Conservation (phyloP, 176 grass and related monocot species). For the Eleusine indica region DNA sequence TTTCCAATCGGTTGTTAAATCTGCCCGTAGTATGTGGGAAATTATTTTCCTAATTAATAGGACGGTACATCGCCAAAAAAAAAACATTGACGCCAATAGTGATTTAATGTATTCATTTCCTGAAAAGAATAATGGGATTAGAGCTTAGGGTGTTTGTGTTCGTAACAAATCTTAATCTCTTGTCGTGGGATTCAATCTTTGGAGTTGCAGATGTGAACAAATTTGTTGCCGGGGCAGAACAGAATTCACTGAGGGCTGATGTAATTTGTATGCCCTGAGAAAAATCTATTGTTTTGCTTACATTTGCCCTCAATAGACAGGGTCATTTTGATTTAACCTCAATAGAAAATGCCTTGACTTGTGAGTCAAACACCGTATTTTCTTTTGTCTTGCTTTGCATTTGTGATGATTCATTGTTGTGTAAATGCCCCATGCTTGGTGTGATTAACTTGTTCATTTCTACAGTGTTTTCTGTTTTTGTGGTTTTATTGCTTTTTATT, state of each 20-base stretch:
- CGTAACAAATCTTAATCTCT: background rate
- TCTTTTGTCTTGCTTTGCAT: background rate
- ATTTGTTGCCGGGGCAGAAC: constrained; percentile 15
- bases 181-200: background rate
- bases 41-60: background rate
- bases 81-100: background rate
- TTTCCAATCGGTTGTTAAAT: background rate
- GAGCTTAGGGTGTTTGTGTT: background rate
- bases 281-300: constrained; percentile 11
- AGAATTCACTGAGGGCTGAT: background rate
- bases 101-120: background rate
- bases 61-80: background rate
- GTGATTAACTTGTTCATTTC: constrained; percentile 1
- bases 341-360: background rate
- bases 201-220: background rate
- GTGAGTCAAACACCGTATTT: background rate
- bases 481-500: background rate
- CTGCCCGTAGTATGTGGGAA: background rate
- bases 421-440: background rate
- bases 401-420: background rate
- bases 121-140: background rate
- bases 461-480: background rate
- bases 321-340: constrained; percentile 8
- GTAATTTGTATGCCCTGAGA: background rate
- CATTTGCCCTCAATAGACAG: constrained; percentile 4